Percentiles rank a stretch among this genome's conserved stretches.
Conservation (phyloP, 257 asterid species). For the Paraleonurus japonicus region DNA sequence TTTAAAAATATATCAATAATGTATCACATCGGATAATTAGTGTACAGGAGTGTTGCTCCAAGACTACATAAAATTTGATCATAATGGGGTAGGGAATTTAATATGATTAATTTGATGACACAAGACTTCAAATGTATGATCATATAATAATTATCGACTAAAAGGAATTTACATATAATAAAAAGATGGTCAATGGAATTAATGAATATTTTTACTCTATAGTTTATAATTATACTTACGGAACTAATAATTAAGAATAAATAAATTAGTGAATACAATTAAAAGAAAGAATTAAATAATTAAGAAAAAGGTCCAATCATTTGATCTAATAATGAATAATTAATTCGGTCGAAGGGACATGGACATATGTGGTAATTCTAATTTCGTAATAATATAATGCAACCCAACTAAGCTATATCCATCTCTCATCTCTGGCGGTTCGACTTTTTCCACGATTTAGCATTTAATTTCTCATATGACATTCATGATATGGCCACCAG, state of each 20-base stretch:
- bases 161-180: not conserved
- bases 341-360: not conserved
- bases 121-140: not conserved
- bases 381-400: not conserved
- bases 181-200: not conserved
- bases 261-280: not conserved
- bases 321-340: not conserved
- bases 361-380: not conserved
- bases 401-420: slow-evolving; percentile 14
- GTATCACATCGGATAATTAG: too few relatives aligned
- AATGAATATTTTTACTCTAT: not conserved
- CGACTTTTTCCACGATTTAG: slow-evolving; percentile 4
- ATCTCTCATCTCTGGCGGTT: slow-evolving; percentile 13
- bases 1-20: too few relatives aligned
- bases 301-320: slow-evolving; percentile 12
- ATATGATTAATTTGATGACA: not conserved
- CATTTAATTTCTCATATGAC: slow-evolving; percentile 20
- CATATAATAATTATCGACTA: not conserved
- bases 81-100: not conserved
- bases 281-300: not conserved
- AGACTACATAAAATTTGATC: not conserved
- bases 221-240: not conserved
- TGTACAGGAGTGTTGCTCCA: too few relatives aligned
- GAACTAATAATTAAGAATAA: not conserved
- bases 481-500: not conserved